These are phyloP conservation scores for Teunomyces tritomae DNA, from an alignment of 805 yeast genomes.

Conservation along the genomic window DNA sequence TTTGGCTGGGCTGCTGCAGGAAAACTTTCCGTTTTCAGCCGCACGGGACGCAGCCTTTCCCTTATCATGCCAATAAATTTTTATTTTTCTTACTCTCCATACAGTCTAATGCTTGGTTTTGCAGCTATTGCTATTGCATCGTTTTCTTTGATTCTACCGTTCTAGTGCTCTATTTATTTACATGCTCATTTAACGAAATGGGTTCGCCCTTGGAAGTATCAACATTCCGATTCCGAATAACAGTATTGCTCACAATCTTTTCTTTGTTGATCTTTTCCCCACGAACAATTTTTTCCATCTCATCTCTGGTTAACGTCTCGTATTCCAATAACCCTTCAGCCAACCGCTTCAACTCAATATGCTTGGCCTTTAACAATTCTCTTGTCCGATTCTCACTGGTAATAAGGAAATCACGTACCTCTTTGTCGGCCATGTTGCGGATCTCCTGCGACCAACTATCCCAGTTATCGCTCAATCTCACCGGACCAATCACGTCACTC, in stretches of 20 bases:
- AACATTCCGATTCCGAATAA: slow-evolving; percentile 26
- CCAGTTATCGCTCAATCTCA: slow-evolving; percentile 87
- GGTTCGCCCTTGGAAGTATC: slow-evolving; percentile 1
- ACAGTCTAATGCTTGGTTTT: too few species aligned
- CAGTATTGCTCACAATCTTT: slow-evolving; percentile 71
- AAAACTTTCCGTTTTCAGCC: neutral
- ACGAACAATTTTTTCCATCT: slow-evolving; percentile 78
- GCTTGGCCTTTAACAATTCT: slow-evolving; percentile 55
- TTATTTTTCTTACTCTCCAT: too few species aligned
- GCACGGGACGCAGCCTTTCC: neutral
- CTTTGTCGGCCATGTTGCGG: slow-evolving; percentile 88
- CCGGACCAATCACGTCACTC: slow-evolving; percentile 93
- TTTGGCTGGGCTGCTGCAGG: too few species aligned
- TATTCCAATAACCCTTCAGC: slow-evolving; percentile 94
- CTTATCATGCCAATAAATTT: too few species aligned
- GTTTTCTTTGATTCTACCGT: neutral
- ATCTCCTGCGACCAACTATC: slow-evolving; percentile 89
- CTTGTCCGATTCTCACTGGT: slow-evolving; percentile 81
- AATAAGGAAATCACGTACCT: slow-evolving; percentile 72
- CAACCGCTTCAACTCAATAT: slow-evolving; percentile 73
- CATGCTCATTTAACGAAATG: neutral
- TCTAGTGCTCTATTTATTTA: neutral
- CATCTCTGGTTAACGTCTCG: slow-evolving; percentile 89
- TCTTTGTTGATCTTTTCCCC: slow-evolving; percentile 75
- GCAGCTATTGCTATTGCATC: too few species aligned